A percentile compares a stretch with the other conserved stretches of the same genome.
These are phyloP conservation scores for Peribolospora baueri DNA, from an alignment of 768 basidiomycete species.

Conservation along the genomic window DNA sequence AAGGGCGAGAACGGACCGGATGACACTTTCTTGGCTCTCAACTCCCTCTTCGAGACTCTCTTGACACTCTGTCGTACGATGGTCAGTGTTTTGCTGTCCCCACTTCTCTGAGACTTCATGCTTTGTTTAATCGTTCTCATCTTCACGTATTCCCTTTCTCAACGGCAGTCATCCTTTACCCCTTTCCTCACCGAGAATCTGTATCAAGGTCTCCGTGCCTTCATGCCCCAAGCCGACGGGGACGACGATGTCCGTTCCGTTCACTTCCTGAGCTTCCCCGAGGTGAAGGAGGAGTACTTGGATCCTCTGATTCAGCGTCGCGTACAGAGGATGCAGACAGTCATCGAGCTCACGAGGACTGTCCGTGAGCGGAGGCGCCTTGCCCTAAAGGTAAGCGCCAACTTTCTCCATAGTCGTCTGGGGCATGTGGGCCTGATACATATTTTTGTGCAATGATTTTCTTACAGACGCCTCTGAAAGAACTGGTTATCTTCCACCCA, in stretches of 20 bases:
- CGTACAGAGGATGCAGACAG: constrained; percentile 76
- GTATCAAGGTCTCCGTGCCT: constrained; percentile 69
- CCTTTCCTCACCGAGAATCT: constrained; percentile 93
- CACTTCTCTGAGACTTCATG: background rate
- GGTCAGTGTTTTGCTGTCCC: constrained; percentile 28
- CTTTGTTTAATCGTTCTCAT: background rate
- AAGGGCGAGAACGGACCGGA: constrained; percentile 84
- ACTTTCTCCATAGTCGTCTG: constrained; percentile 7
- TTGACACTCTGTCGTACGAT: constrained; percentile 87
- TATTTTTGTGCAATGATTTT: background rate
- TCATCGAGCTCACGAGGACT: constrained; percentile 74
- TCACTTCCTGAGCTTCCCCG: constrained; percentile 85
- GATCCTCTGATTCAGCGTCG: constrained; percentile 80
- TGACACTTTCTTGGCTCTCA: constrained; percentile 66
- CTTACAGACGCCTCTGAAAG: constrained; percentile 61
- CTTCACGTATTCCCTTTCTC: background rate
- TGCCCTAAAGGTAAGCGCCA: constrained; percentile 48
- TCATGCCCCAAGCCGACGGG: constrained; percentile 44
- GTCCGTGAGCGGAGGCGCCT: constrained; percentile 67
- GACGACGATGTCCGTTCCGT: constrained; percentile 63
- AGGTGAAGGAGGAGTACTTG: constrained; percentile 82
- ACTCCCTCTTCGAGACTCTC: constrained; percentile 84
- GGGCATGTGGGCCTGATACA: background rate
- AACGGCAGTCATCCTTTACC: constrained; percentile 69
- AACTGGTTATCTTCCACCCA: constrained; percentile 80